Base-by-base conservation (phyloP, 768 basidiomycete genomes). In the Suillus sp. region DNA sequence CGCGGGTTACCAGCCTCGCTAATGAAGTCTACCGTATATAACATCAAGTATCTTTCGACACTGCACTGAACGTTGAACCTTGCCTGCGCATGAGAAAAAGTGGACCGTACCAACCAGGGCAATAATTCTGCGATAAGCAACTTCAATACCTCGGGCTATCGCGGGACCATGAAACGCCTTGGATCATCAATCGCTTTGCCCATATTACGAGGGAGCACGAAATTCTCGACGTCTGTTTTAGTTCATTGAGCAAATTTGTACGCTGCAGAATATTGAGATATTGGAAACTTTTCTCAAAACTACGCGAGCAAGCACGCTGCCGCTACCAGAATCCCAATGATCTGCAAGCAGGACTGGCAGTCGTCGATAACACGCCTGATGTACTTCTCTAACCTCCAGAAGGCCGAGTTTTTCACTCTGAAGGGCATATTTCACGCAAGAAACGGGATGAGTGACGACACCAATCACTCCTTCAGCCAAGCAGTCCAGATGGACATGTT, bases 181-280 rank as follows among this genome's bases (percentile, higher is more conserved):
- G 97, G 97, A 99, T 97, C 72, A 98, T 99, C 80, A 99, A 99
- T 74, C 90, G 97, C 18, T 99, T 99, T 72, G 97, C 97, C 10
- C 96, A 99, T 77, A 95, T 98, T 61, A 96, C 97, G 25, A 85
- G 97, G 63, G 96, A 99, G 77, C 97, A 99, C 71, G 92, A 96
- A 65, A 84, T 99, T 8, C 83, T 96, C 50, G 97, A 99, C 56
- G 97, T 97, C 45, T 99, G 97, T 79, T 94, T 93, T 78, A 92
- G 85, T 6, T 92, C 92, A 1, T 82, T 99, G 70, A 95, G 91
- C 75, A 98, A 95, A 99, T 99, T 67, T 99, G 99, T 77, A 96
- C 95, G 0, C 81, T 99, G 25, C 97, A 97, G 25, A 99, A 99
- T 74, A 99, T 99, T 76, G 97, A 99, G 78, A 99, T 99, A 65